A percentile compares a stretch with the other conserved stretches of the same genome.
Evolutionary conservation across 1,139 yeast species (phyloP).

Genomic region (Hemisphaericaspora subhashii): DNA sequence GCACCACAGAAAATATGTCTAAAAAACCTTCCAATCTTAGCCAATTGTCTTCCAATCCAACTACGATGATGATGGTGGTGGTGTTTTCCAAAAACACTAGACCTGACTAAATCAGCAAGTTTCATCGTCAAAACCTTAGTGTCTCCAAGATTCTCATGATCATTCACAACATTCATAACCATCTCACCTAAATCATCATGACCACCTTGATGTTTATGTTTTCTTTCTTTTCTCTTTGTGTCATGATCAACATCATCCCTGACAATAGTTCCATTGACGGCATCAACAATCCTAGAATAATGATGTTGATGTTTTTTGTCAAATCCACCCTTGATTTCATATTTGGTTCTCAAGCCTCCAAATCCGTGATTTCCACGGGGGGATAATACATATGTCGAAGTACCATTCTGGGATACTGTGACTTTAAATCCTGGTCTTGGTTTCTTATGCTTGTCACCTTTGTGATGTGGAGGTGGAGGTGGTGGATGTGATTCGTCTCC

Average conservation of each 20-base stretch:
- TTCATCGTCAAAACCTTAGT: not conserved
- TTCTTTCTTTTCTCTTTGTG: not conserved
- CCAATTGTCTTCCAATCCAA: not conserved
- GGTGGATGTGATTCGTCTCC: not conserved
- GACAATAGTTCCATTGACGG: conserved; percentile 37
- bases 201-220: too few relatives aligned
- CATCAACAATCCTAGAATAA: conserved; percentile 43
- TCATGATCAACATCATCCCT: conserved; percentile 20
- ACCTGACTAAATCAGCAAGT: not conserved
- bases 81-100: not conserved
- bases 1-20: not conserved
- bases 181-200: not conserved
- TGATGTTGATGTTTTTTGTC: conserved; percentile 25
- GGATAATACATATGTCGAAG: conserved; percentile 45
- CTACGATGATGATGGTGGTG: too few relatives aligned
- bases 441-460: not conserved
- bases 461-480: conserved; percentile 5
- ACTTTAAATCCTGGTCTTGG: conserved; percentile 18
- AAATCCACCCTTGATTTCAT: conserved; percentile 27
- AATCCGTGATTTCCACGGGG: conserved; percentile 53
- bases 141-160: not conserved
- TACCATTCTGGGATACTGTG: conserved; percentile 40
- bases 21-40: not conserved
- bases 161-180: not conserved
- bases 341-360: conserved; percentile 43